These are phyloP conservation scores for Knufia fluminis DNA, from an alignment of 2,329 filamentous ascomycete species.

Conservation along the genomic window DNA sequence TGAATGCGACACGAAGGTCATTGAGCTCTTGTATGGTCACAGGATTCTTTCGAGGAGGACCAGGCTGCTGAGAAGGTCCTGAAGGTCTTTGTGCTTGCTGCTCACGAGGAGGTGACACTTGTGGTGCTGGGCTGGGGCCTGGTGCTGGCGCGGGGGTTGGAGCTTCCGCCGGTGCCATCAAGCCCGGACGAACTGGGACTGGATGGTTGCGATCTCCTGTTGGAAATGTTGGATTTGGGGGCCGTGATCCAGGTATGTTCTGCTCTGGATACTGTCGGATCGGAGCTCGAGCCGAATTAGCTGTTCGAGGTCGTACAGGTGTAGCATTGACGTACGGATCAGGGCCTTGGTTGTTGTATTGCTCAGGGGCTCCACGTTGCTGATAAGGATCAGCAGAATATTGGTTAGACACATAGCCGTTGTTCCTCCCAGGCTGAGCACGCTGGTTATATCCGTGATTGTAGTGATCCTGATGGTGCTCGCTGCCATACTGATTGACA, in stretches of 20 bases:
- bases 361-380: constrained; percentile 9
- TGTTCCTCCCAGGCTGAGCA: constrained; percentile 8
- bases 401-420: constrained; percentile 12
- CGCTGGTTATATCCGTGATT: constrained; percentile 14
- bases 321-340: constrained; percentile 19
- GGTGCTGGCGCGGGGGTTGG: neutral
- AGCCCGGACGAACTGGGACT: constrained; percentile 16
- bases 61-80: constrained; percentile 5
- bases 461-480: constrained; percentile 14
- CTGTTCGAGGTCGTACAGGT: constrained; percentile 12
- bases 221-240: constrained; percentile 16
- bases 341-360: constrained; percentile 12
- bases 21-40: constrained; percentile 75
- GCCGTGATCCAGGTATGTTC: constrained; percentile 13
- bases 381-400: constrained; percentile 9
- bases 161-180: constrained; percentile 12
- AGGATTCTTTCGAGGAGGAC: constrained; percentile 28
- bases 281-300: constrained; percentile 12
- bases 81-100: constrained; percentile 14
- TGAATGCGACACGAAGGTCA: constrained; percentile 58
- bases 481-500: constrained; percentile 12
- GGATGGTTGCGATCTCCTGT: constrained; percentile 16
- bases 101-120: constrained; percentile 1
- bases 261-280: constrained; percentile 14
- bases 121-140: constrained; percentile 5